Percentiles rank a stretch among this genome's conserved stretches.
phyloP scores from a whole-genome alignment of 2,329 filamentous ascomycete species.

The Lasiodiplodia citricola region DNA sequence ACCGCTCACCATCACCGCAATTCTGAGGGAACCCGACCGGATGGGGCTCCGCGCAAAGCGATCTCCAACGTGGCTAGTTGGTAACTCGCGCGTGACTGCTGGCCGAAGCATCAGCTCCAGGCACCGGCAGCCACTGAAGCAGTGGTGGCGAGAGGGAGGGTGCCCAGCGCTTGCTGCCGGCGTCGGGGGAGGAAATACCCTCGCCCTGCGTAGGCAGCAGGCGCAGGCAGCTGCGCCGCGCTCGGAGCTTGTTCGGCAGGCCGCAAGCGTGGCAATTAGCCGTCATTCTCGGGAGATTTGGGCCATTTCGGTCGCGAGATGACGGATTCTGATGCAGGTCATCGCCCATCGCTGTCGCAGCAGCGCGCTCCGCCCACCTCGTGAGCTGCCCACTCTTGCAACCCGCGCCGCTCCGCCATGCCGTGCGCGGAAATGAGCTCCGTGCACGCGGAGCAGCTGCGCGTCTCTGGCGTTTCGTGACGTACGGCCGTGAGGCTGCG shows the following conservation, averaged over 20 bases:
- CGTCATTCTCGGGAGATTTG: not conserved
- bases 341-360: constrained; percentile 14
- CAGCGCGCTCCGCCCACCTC: constrained; percentile 5
- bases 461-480: constrained; percentile 17
- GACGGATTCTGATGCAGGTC: constrained; percentile 19
- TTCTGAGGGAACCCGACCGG: constrained; percentile 8
- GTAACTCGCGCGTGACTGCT: constrained; percentile 12
- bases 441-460: constrained; percentile 2
- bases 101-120: constrained; percentile 18
- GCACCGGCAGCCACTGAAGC: constrained; percentile 16
- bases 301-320: constrained; percentile 5
- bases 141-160: constrained; percentile 1
- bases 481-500: constrained; percentile 20
- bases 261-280: constrained; percentile 14
- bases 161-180: not conserved
- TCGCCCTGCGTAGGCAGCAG: constrained; percentile 10
- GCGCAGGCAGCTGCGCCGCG: constrained; percentile 8
- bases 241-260: constrained; percentile 14
- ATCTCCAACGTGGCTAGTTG: constrained; percentile 24
- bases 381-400: constrained; percentile 10
- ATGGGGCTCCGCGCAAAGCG: constrained; percentile 18
- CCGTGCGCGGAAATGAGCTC: constrained; percentile 13
- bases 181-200: not conserved
- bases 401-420: constrained; percentile 23
- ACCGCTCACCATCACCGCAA: constrained; percentile 21